A percentile compares a stretch with the other conserved stretches of the same genome.
Conservation (phyloP, 148 eudicot genomes). For the Linanthus parryae region DNA sequence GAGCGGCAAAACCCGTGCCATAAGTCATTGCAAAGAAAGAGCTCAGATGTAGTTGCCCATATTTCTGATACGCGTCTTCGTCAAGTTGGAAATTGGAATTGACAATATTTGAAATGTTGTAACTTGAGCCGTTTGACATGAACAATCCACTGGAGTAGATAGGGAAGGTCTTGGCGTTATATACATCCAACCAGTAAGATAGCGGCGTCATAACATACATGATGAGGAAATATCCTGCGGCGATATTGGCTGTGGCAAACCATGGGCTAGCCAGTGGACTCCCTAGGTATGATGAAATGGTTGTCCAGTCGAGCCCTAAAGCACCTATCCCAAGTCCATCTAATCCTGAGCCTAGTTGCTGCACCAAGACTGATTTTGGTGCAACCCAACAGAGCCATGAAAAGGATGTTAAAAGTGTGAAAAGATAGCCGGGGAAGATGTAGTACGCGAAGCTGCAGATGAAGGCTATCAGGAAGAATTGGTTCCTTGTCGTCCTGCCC, state of each 20-base stretch:
- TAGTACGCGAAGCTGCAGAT: conserved; percentile 18
- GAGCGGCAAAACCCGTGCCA: conserved; percentile 38
- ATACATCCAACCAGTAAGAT: conserved; percentile 37
- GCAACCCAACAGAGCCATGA: conserved; percentile 57
- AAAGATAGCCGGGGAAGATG: conserved; percentile 42
- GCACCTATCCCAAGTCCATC: conserved; percentile 59
- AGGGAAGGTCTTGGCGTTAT: conserved; percentile 50
- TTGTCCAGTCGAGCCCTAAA: conserved; percentile 53
- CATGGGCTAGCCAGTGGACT: conserved; percentile 70
- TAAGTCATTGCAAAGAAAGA: conserved; percentile 33
- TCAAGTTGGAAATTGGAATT: conserved; percentile 27
- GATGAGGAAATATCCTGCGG: conserved; percentile 38
- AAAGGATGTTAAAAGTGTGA: conserved; percentile 35
- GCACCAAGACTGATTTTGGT: conserved; percentile 36
- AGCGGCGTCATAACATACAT: conserved; percentile 51
- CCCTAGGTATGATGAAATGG: conserved; percentile 40
- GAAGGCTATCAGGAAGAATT: conserved; percentile 48
- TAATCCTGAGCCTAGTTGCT: conserved; percentile 63
- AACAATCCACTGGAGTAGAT: conserved; percentile 38
- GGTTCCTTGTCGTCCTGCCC: conserved; percentile 35
- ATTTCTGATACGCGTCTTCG: conserved; percentile 14
- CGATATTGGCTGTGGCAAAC: conserved; percentile 61
- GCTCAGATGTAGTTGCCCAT: conserved; percentile 36
- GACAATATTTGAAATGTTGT: conserved; percentile 38
- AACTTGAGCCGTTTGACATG: conserved; percentile 28